Percentiles rank a stretch among this genome's conserved stretches.
These are phyloP conservation scores for Puccinia novopanici DNA, from an alignment of 1,284 basidiomycete genomes.

Conservation along the genomic window DNA sequence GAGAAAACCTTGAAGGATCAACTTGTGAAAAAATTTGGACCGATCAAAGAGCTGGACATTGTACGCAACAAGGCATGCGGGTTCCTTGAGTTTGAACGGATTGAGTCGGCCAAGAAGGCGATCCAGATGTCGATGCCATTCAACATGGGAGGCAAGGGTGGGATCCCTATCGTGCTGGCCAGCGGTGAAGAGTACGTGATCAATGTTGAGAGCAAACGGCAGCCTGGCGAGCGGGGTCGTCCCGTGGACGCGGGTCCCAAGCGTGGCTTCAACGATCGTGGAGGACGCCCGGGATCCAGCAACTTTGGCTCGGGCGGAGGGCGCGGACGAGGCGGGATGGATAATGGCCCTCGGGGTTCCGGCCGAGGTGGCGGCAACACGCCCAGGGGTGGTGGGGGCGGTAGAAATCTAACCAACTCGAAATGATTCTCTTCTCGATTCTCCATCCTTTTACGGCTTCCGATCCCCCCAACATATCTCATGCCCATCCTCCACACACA, in stretches of 20 bases:
- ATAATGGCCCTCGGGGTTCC: slow-evolving; percentile 48
- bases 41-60: slow-evolving; percentile 84
- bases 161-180: slow-evolving; percentile 70
- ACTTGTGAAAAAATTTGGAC: slow-evolving; percentile 75
- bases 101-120: slow-evolving; percentile 81
- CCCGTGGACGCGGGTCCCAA: slow-evolving; percentile 44
- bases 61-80: slow-evolving; percentile 86
- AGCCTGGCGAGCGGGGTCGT: slow-evolving; percentile 48
- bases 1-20: slow-evolving; percentile 66
- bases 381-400: slow-evolving; percentile 21
- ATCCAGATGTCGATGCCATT: slow-evolving; percentile 72
- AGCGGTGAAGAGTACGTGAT: slow-evolving; percentile 55
- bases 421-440: background rate
- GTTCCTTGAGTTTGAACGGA: slow-evolving; percentile 80
- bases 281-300: slow-evolving; percentile 59
- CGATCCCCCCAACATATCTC: background rate
- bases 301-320: slow-evolving; percentile 51
- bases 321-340: slow-evolving; percentile 43
- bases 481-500: background rate
- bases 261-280: slow-evolving; percentile 52
- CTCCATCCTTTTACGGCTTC: background rate
- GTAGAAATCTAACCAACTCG: slow-evolving; percentile 4
- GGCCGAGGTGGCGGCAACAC: slow-evolving; percentile 51
- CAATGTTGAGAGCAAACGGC: slow-evolving; percentile 48
- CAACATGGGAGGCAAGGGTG: slow-evolving; percentile 78